Base-by-base conservation (phyloP, 371 early-diverging fungal species). In the Rhizopus sp. region DNA sequence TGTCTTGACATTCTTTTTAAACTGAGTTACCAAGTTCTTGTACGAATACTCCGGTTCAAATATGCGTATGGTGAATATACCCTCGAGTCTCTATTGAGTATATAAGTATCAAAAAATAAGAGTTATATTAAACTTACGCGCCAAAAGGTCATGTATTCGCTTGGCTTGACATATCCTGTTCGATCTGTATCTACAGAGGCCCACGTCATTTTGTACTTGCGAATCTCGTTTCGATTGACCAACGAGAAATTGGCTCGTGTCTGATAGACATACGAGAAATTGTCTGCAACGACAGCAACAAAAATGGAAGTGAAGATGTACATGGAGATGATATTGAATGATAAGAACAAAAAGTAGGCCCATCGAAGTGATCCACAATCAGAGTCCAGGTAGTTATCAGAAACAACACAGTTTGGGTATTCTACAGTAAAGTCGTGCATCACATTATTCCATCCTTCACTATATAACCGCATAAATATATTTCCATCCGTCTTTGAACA, bases 221-320 rank as follows among this genome's bases (percentile, higher is more conserved):
- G 78, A 38, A 90, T 87, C 60, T 90, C 86, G 30, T 86, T 84
- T 47, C 88, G 72, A 31, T 83, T 85, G 29, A 87, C 80, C 42
- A 84, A 46, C 1, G 83, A 82, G 51, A 83, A 84, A 15, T 80
- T 78, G 29, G 84, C 77, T 2, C 81, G 78, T 40, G 84, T 82
- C 54, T 88, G 86, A 53, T 88, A 87, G 10, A 84, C 83, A 52
- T 87, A 88, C 4, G 84, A 81, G 51, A 88, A 90, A 64, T 87
- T 88, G 60, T 88, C 88, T 44, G 86, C 72, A 30, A 90, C 87
- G 33, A 88, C 83, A 10, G 84, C 88, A 5, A 88, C 83, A 66
- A 88, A 88, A 70, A 90, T 83, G 59, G 84, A 85, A 0, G 81
- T 80, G 53, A 90, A 86, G 40, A 90, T 90, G 57, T 88, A 87